Evolutionary conservation across 2,329 filamentous ascomycete genomes (phyloP).

Genomic region (Myriosclerotinia curreyana): DNA sequence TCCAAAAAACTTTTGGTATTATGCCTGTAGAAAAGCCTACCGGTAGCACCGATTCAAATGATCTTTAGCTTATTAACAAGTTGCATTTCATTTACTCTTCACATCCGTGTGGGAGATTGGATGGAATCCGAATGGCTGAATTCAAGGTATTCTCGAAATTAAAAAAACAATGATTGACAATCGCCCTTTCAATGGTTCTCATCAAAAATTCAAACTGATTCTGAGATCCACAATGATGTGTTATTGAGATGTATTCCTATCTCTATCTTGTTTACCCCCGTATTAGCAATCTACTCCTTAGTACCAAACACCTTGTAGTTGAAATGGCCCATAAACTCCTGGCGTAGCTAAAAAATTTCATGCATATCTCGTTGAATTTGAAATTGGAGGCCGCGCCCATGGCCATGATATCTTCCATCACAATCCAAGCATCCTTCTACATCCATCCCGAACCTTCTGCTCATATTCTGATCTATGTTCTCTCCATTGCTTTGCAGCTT

Average conservation of each 20-base stretch:
- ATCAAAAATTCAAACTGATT: neutral
- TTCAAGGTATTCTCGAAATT: neutral
- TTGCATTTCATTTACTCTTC: no score
- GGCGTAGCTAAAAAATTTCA: neutral
- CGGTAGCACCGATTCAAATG: neutral
- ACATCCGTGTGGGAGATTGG: no score
- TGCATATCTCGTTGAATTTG: neutral
- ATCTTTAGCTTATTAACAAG: no score
- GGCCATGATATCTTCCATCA: conserved; percentile 39
- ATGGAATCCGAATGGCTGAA: no score
- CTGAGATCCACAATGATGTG: neutral
- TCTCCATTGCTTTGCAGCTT: conserved; percentile 95
- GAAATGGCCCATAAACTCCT: neutral
- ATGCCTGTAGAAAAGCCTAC: neutral
- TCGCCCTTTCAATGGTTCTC: neutral
- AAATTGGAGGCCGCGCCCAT: neutral
- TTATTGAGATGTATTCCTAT: neutral
- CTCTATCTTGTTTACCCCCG: neutral
- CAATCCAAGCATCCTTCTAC: conserved; percentile 73
- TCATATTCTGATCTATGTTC: conserved; percentile 83
- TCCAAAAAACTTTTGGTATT: neutral
- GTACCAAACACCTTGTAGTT: neutral
- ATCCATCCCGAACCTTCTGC: conserved; percentile 76
- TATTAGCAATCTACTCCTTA: neutral
- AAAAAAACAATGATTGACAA: neutral